Percentiles rank a stretch among this genome's conserved stretches.
phyloP scores from a whole-genome alignment of 1,284 basidiomycete genomes.

The Athelia psychrophila region DNA sequence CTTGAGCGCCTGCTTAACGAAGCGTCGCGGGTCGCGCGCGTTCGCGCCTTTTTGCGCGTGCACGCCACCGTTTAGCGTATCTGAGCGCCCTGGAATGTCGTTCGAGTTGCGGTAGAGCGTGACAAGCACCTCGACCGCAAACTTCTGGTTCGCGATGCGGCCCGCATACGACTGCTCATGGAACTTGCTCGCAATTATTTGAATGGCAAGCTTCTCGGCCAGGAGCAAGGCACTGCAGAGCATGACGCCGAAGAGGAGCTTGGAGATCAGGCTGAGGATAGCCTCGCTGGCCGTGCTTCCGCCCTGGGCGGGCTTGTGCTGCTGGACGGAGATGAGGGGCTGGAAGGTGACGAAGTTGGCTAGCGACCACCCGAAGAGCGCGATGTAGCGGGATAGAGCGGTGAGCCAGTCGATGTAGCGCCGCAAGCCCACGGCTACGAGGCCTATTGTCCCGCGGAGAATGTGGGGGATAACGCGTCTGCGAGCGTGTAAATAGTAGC shows the following conservation, averaged over 20 bases:
- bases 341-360: conserved; percentile 67
- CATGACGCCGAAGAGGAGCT: conserved; percentile 74
- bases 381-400: conserved; percentile 63
- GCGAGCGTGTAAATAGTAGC: conserved; percentile 49
- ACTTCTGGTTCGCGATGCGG: conserved; percentile 82
- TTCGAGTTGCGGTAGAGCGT: conserved; percentile 78
- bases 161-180: conserved; percentile 86
- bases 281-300: conserved; percentile 10
- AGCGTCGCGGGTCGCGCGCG: conserved; percentile 40
- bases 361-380: conserved; percentile 73
- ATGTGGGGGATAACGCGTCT: conserved; percentile 56
- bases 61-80: conserved; percentile 59
- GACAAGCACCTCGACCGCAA: conserved; percentile 71
- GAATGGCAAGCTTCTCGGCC: conserved; percentile 85
- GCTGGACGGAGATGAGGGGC: conserved; percentile 56
- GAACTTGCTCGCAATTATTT: conserved; percentile 84
- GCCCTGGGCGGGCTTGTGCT: conserved; percentile 23
- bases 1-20: conserved; percentile 73
- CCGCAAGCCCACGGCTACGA: conserved; percentile 66
- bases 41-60: conserved; percentile 64
- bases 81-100: conserved; percentile 68
- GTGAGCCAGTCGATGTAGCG: conserved; percentile 78
- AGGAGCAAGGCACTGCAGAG: conserved; percentile 73
- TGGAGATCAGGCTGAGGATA: conserved; percentile 51
- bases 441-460: conserved; percentile 63